These are phyloP conservation scores for Lipomyces orientalis DNA, from an alignment of 805 yeast species.

Conservation along the genomic window DNA sequence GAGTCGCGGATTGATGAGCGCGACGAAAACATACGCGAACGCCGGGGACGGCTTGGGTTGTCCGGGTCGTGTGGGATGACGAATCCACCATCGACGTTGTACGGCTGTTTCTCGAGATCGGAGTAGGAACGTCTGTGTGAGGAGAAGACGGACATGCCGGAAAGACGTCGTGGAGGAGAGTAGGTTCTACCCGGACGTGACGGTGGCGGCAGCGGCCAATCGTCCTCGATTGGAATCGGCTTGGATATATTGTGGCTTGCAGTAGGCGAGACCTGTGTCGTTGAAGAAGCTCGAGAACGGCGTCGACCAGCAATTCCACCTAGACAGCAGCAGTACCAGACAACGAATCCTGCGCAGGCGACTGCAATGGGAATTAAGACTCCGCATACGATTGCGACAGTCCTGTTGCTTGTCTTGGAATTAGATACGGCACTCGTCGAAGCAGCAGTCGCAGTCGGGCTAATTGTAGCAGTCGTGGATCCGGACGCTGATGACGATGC, in stretches of 20 bases:
- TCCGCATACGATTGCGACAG: slow-evolving; percentile 87
- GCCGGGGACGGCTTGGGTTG: slow-evolving; percentile 32
- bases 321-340: slow-evolving; percentile 62
- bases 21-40: slow-evolving; percentile 32
- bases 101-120: slow-evolving; percentile 32
- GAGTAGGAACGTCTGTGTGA: slow-evolving; percentile 32
- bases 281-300: slow-evolving; percentile 14
- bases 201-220: slow-evolving; percentile 36
- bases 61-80: slow-evolving; percentile 35
- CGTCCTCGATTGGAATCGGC: slow-evolving; percentile 36
- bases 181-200: slow-evolving; percentile 17
- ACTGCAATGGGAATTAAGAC: slow-evolving; percentile 76
- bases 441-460: slow-evolving; percentile 39
- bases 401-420: slow-evolving; percentile 48
- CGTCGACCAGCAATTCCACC: slow-evolving; percentile 30
- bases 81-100: slow-evolving; percentile 25
- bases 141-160: slow-evolving; percentile 33
- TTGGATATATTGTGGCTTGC: slow-evolving; percentile 27
- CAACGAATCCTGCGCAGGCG: slow-evolving; percentile 53
- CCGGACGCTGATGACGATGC: slow-evolving; percentile 41
- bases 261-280: slow-evolving; percentile 26
- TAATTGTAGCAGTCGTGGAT: slow-evolving; percentile 39
- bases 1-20: slow-evolving; percentile 37
- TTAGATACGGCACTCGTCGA: slow-evolving; percentile 42
- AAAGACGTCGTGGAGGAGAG: slow-evolving; percentile 25